Base-by-base conservation (phyloP, 2,329 filamentous ascomycete species). In the Aspergillus novoparasiticus region DNA sequence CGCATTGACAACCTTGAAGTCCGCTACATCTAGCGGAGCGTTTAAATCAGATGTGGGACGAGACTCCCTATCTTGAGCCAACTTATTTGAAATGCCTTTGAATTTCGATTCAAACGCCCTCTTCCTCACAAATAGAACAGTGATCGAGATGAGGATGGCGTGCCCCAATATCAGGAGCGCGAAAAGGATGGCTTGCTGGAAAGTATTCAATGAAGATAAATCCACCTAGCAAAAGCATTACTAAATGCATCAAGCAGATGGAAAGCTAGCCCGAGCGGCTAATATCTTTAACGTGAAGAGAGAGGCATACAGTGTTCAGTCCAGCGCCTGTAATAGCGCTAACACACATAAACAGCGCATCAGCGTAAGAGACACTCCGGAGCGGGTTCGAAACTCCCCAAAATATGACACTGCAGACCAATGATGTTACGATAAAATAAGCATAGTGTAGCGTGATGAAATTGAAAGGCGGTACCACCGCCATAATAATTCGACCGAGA, bases 301-400 rank as follows among this genome's bases (percentile, higher is more conserved):
- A 41, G 16, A 57, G 41, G 57, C 68, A 21, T 75, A 78, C 84
- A 1, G 89, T 90, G 69, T 90, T 91, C 61, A 92, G 79, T 0
- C 90, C 90, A 8, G 89, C 85, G 59, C 87, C 82, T 8, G 88
- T 90, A 79, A 91, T 88, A 50, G 89, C 88, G 60, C 86, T 89
- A 46, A 88, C 82, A 57, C 85, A 84, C 58, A 91, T 76, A 72
- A 91, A 92, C 19, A 92, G 75, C n/a, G 86, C 83, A 71, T 92
- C 89, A 43, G 83, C 83, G 74, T 88, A 92, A 53, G 78, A 76
- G 57, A 91, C 80, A 65, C 80, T 85, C 58, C 78, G 74, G 21
- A 76, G 71, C 0, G 86, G 84, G 1, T 80, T 81, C 0, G 86
- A 86, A 0, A 83, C 80, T 10, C 80, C 64, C 65, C 76, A 91